A percentile compares a stretch with the other conserved stretches of the same genome.
phyloP scores from a whole-genome alignment of 352 stramenopile genomes.

The Proteromonas lacertae region DNA sequence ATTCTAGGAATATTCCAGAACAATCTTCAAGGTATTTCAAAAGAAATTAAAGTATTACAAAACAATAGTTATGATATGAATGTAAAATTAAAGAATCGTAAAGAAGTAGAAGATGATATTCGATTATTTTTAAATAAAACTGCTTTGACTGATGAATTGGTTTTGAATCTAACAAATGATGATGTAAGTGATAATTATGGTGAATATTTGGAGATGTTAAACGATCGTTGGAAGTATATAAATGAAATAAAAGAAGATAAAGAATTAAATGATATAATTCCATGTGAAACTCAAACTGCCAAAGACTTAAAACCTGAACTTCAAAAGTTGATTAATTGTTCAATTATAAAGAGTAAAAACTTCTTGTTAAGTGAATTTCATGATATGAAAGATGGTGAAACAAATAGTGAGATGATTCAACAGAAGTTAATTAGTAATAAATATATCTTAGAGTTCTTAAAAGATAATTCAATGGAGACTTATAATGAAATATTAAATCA shows the following conservation, averaged over 20 bases:
- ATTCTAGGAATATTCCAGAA: slow-evolving; percentile 90
- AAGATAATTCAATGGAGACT: background rate
- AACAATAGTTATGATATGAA: slow-evolving; percentile 13
- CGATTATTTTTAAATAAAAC: slow-evolving; percentile 72
- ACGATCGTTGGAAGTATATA: slow-evolving; percentile 56
- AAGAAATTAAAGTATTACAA: slow-evolving; percentile 85
- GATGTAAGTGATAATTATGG: slow-evolving; percentile 69
- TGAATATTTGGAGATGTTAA: slow-evolving; percentile 55
- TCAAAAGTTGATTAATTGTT: slow-evolving; percentile 35
- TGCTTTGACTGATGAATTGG: slow-evolving; percentile 57
- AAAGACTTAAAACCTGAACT: slow-evolving; percentile 37
- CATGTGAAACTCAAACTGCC: background rate
- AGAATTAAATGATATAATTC: slow-evolving; percentile 2
- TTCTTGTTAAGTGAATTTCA: slow-evolving; percentile 67
- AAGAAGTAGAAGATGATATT: slow-evolving; percentile 55
- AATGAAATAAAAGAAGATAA: slow-evolving; percentile 8
- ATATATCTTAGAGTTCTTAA: background rate
- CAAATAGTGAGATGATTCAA: slow-evolving; percentile 91
- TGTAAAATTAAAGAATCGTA: slow-evolving; percentile 41
- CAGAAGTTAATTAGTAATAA: slow-evolving; percentile 14
- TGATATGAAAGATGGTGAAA: slow-evolving; percentile 73
- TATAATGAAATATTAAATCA: slow-evolving; percentile 31
- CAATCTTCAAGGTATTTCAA: slow-evolving; percentile 73
- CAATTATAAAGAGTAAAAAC: slow-evolving; percentile 33
- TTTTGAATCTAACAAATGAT: slow-evolving; percentile 52